Conservation (phyloP, 371 early-diverging fungal species). For the Funneliformis caledonium region DNA sequence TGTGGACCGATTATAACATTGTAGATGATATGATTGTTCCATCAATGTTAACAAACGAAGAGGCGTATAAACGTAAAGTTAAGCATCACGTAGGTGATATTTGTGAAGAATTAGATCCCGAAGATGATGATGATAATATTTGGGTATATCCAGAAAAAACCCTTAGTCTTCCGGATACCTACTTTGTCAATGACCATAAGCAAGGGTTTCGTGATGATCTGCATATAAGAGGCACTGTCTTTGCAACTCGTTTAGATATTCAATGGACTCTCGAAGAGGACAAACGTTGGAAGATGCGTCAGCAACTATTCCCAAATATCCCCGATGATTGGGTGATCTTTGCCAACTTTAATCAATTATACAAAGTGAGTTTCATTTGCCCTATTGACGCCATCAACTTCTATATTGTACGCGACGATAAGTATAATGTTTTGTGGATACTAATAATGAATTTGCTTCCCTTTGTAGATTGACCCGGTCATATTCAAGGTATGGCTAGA, state of each 20-base stretch:
- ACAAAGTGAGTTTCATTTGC: slow-evolving; percentile 63
- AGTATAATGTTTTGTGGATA: too few species aligned
- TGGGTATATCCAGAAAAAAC: slow-evolving; percentile 89
- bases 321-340: slow-evolving; percentile 85
- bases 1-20: slow-evolving; percentile 93
- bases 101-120: slow-evolving; percentile 79
- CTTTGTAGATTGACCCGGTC: slow-evolving; percentile 67
- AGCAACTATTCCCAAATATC: slow-evolving; percentile 82
- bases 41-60: slow-evolving; percentile 46
- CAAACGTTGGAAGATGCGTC: slow-evolving; percentile 83
- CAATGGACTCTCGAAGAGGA: slow-evolving; percentile 81
- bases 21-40: slow-evolving; percentile 90
- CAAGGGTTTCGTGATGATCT: slow-evolving; percentile 88
- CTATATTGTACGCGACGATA: too few species aligned
- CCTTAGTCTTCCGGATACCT: slow-evolving; percentile 92
- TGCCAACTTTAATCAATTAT: slow-evolving; percentile 95
- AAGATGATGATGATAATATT: slow-evolving; percentile 58
- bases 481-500: slow-evolving; percentile 86
- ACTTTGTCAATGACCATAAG: slow-evolving; percentile 92
- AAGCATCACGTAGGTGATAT: slow-evolving; percentile 51
- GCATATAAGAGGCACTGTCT: slow-evolving; percentile 48
- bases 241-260: slow-evolving; percentile 48
- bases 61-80: background rate
- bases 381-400: too few species aligned
- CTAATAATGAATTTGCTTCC: slow-evolving; percentile 16